Base-by-base conservation (phyloP, 345 rosid genomes). In the Eucalyptus sideroxylon region DNA sequence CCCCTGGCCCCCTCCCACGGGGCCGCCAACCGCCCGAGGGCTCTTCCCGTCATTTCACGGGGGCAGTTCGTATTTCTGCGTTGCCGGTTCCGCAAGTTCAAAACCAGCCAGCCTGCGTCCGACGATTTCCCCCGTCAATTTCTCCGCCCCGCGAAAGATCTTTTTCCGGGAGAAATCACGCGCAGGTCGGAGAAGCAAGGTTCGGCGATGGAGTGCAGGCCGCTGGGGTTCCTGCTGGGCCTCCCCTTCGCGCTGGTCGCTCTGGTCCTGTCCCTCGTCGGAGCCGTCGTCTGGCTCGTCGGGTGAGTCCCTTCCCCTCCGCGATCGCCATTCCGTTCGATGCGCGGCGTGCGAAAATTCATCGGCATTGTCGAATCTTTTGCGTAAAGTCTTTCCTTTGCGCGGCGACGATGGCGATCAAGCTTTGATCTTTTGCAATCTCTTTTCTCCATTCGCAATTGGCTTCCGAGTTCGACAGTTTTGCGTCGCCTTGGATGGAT, bases 241-340 rank as follows among this genome's bases (percentile, higher is more conserved):
- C 92, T 97, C 30, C 98, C 99, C 16, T 96, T 97, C 89, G 98
- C 97, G 50, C 90, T 97, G 85, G 77, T 96, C 42, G 97, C 99
- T 21, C 59, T 97, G 87, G 88, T 95, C 47, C 90, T 97, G 5
- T 89, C 99, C 24, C 92, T 96, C 42, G 88, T 96, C 42, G 99
- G 98, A 44, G 97, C 95, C 14, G 92, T 96, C 37, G 80, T 96
- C 80, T 97, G 98, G 98, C 81, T 97, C 85, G 56, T 97, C 11
- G 99, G 99, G 99, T 97, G 80, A 89, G 91, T 37, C 16, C 31
- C 81, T 49, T 6, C 24, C 62, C 49, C 40, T n/a, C 60, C 10
- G 3, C 16, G 16, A 77, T 77, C 47, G 47, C 85, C 9, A 4
- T 2, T 6, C 27, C 85, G 13, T 11, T 11, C 47, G 44, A 40